Evolutionary conservation across 2,329 filamentous ascomycete species (phyloP), one percentile per base, ranked within the genome.

Genomic region (Monilinia aucupariae): DNA sequence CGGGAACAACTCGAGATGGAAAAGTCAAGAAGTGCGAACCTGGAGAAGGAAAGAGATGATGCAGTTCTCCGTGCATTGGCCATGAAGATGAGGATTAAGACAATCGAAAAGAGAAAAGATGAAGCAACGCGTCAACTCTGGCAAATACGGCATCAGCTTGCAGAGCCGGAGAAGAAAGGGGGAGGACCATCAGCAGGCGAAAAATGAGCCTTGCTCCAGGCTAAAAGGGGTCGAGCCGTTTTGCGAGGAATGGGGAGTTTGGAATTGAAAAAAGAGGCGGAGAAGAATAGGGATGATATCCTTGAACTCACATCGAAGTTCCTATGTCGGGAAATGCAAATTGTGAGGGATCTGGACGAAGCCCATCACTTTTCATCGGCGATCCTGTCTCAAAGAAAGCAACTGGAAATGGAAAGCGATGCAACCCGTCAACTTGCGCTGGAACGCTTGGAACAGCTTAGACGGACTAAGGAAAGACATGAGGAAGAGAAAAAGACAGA

Each of bases 1-100:
- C 27, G 43, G 2, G 54, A 56, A 22, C 41, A 56, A 56, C 54
- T 56, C 20, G 30, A 47, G 41, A 56, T 56, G 54, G 54, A 47
- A 22, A 47, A 17, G 15, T 27, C 27, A 10, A 56, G 41, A 47
- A 56, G 27, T n/a, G 30, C 30, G 2, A 34, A 5, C 3, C 3
- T 47, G 15, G 15, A 47, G 30, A 34, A 34, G 20, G 41, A 56
- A 25, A 56, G 27, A 47, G 54, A 56, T 8, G 54, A 56, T 1
- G 54, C 54, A 6, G 30, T 47, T 47, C 27, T 56, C 7, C 6
- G 41, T 4, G 8, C 41, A 32, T 5, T 27, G 13, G 41, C 20
- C 6, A 15, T 45, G 13, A n/a, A 34, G 20, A 45, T 20, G 20
- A 34, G 25, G 9, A 10, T 47, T 4, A 22, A 22, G n/a, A 45